These are phyloP conservation scores for Cicer judaicum DNA, from an alignment of 306 rosid genomes.

Conservation along the genomic window DNA sequence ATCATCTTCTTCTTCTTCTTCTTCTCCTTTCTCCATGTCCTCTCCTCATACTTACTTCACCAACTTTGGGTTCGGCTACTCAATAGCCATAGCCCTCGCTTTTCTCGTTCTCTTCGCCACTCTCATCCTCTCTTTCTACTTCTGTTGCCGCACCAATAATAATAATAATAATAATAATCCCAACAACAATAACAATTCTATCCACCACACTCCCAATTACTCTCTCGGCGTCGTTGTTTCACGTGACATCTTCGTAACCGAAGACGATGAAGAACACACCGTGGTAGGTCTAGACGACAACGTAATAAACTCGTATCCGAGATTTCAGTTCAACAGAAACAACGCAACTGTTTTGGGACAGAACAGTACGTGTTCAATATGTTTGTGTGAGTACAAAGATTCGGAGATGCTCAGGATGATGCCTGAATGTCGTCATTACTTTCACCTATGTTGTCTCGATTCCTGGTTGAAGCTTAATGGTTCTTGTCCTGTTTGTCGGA, in stretches of 20 bases:
- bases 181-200: background rate
- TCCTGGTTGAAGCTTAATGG: slow-evolving; percentile 91
- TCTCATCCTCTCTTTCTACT: slow-evolving; percentile 81
- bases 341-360: background rate
- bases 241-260: slow-evolving; percentile 76
- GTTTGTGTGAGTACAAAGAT: slow-evolving; percentile 52
- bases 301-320: slow-evolving; percentile 83
- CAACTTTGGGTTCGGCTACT: slow-evolving; percentile 85
- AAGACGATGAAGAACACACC: slow-evolving; percentile 50
- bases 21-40: slow-evolving; percentile 11
- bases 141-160: slow-evolving; percentile 68
- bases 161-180: slow-evolving; percentile 36
- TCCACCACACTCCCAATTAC: background rate
- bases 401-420: slow-evolving; percentile 56
- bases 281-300: slow-evolving; percentile 66
- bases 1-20: slow-evolving; percentile 14
- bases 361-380: slow-evolving; percentile 50
- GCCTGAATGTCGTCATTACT: slow-evolving; percentile 49
- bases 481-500: slow-evolving; percentile 94
- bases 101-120: slow-evolving; percentile 85
- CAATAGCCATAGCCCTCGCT: slow-evolving; percentile 87
- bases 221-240: slow-evolving; percentile 67
- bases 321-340: slow-evolving; percentile 59
- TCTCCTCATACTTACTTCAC: slow-evolving; percentile 57
- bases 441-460: slow-evolving; percentile 58